Evolutionary conservation across 163 green algal genomes (phyloP), one percentile per base, ranked within the genome.

Genomic region (Scenedesmus sp.): DNA sequence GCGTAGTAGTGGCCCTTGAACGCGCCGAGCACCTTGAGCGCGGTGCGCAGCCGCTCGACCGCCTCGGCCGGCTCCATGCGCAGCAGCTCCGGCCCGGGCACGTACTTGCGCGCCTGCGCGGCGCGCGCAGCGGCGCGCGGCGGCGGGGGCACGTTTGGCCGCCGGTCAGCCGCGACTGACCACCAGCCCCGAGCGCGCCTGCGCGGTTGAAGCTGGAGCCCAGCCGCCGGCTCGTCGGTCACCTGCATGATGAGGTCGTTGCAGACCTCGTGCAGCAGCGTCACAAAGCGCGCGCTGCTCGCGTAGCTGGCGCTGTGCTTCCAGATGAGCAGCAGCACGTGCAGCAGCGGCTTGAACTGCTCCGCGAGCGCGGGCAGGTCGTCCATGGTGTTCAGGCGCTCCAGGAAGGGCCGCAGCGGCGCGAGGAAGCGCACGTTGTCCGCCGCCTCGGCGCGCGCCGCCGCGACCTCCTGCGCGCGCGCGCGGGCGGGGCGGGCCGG

Each of bases 301-400:
- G 93, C 94, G 88, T 96, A 97, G 82, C 92, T 87, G 42, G 82
- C 83, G 63, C 83, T 92, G 84, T 97, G 87, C 84, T 94, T 95
- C 94, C 94, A 98, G 39, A 97, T 93, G n/a, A 98, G 89, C 85
- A 97, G 87, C 56, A 97, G 71, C 13, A 79, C 90, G 86, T 98
- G 94, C 64, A 97, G 89, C 64, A 96, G 87, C 14, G 93, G 93
- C 81, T 93, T 93, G 87, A 97, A 98, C 39, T 94, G 77, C 58
- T 91, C 89, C 36, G 86, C 82, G 33, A 93, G 80, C n/a, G 73
- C 82, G 22, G 71, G 39, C 70, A 95, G 92, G 39, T 94, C 89
- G 72, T 94, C 90, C 83, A 91, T 87, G 53, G 86, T 75, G 70
- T 89, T 93, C 15, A 98, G 80, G 66, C 92, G 93, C 45, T 97